phyloP scores from a whole-genome alignment of 495 filamentous ascomycete species.

The Gamarada debralockiae region DNA sequence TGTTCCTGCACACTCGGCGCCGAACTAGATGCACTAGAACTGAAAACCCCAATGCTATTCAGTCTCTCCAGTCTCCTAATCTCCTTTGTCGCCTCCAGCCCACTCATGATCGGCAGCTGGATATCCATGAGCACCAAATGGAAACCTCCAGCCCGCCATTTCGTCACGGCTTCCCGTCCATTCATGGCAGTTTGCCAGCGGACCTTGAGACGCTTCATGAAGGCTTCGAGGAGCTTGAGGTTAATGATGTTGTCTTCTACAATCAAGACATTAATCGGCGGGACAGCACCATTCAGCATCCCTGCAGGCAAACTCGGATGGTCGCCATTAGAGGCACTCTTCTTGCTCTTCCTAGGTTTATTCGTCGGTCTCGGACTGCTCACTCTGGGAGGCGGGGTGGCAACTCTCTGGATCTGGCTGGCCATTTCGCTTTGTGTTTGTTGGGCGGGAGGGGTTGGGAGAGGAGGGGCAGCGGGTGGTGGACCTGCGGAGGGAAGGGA shows the following conservation, averaged over 20 bases:
- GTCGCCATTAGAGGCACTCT: constrained; percentile 31
- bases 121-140: constrained; percentile 99
- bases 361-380: constrained; percentile 50
- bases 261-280: constrained; percentile 95
- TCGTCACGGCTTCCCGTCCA: constrained; percentile 84
- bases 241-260: constrained; percentile 99
- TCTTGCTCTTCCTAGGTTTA: constrained; percentile 51
- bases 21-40: constrained; percentile 37
- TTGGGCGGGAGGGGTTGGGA: constrained; percentile 53
- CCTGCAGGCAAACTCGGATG: constrained; percentile 51
- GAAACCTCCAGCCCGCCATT: constrained; percentile 93
- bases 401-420: constrained; percentile 34
- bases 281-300: constrained; percentile 79
- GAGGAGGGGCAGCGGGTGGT: constrained; percentile 44
- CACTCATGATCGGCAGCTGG: constrained; percentile 95
- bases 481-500: constrained; percentile 14
- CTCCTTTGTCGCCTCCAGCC: constrained; percentile 93
- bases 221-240: constrained; percentile 84
- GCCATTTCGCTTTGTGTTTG: constrained; percentile 23
- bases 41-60: constrained; percentile 88
- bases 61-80: constrained; percentile 85
- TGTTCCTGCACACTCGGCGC: constrained; percentile 31
- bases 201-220: constrained; percentile 94
- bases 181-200: constrained; percentile 98
- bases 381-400: constrained; percentile 55